A percentile compares a stretch with the other conserved stretches of the same genome.
Conservation (phyloP, 768 basidiomycete genomes). For the Sporobolomyces pararoseus region DNA sequence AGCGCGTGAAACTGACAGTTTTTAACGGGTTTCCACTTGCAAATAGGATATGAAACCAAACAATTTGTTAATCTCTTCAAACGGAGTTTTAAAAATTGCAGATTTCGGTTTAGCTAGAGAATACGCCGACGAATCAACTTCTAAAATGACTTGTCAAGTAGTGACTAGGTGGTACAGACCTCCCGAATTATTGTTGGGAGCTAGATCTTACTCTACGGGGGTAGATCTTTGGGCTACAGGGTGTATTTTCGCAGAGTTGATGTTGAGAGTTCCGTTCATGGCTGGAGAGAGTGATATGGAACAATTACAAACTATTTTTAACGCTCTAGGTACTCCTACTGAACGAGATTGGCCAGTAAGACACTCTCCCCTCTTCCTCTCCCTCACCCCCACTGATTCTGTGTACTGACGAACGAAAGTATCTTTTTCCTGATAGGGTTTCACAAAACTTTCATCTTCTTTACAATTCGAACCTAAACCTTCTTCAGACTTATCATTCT, state of each 20-base stretch:
- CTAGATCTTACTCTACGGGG: conserved; percentile 81
- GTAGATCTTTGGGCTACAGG: conserved; percentile 98
- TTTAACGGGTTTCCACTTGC: background rate
- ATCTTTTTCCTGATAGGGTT: conserved; percentile 58
- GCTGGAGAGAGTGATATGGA: conserved; percentile 96
- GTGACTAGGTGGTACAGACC: conserved; percentile 99
- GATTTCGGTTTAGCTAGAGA: conserved; percentile 98
- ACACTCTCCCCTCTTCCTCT: conserved; percentile 15
- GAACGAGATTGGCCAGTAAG: conserved; percentile 96
- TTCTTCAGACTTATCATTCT: conserved; percentile 70
- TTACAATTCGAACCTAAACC: conserved; percentile 80
- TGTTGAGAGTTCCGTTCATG: conserved; percentile 91
- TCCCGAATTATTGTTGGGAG: conserved; percentile 87
- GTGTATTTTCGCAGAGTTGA: conserved; percentile 95
- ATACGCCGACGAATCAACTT: conserved; percentile 87
- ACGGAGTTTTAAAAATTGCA: conserved; percentile 90
- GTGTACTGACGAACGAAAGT: background rate
- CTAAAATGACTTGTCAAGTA: conserved; percentile 97
- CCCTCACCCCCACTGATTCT: no score
- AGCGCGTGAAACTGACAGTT: background rate
- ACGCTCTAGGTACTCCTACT: conserved; percentile 89
- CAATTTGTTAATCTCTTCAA: conserved; percentile 86
- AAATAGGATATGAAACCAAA: conserved; percentile 93
- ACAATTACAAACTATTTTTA: conserved; percentile 88
- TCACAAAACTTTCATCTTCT: conserved; percentile 85